These are phyloP conservation scores for Paraconiothyrium brasiliense DNA, from an alignment of 2,329 filamentous ascomycete species.

Conservation along the genomic window DNA sequence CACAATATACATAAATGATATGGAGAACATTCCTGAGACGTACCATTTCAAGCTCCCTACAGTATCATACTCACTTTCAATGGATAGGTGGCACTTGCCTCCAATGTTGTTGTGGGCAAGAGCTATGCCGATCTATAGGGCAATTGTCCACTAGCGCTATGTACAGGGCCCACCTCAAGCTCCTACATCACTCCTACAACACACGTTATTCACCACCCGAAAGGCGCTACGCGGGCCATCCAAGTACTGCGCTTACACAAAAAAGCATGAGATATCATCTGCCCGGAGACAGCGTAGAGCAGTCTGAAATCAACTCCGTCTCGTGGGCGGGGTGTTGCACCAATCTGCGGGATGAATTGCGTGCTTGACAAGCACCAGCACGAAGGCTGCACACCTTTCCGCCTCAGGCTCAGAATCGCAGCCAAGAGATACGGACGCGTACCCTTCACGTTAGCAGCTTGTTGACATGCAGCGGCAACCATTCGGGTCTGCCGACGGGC, in stretches of 20 bases:
- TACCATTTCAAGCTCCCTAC: no score
- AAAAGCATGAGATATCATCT: neutral
- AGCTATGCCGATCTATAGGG: neutral
- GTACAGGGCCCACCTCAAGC: neutral
- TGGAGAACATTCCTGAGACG: no score
- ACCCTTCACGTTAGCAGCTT: neutral
- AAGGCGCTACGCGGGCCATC: neutral
- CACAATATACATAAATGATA: no score
- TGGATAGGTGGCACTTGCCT: neutral
- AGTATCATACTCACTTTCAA: neutral
- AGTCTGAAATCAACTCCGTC: neutral
- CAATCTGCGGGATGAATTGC: constrained; percentile 9
- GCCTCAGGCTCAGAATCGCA: neutral
- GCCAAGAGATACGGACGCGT: neutral
- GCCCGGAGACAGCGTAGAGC: neutral
- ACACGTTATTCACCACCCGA: neutral
- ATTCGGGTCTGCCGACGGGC: neutral
- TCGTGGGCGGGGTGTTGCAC: neutral
- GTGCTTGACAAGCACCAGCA: constrained; percentile 2
- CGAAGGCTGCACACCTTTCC: neutral
- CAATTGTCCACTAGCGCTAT: neutral
- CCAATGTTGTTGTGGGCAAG: neutral
- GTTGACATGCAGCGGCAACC: neutral
- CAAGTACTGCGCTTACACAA: neutral
- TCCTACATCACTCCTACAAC: neutral